A percentile compares a stretch with the other conserved stretches of the same genome.
Evolutionary conservation across 2,329 filamentous ascomycete genomes (phyloP).

Genomic region (Pyrenochaeta sp.): DNA sequence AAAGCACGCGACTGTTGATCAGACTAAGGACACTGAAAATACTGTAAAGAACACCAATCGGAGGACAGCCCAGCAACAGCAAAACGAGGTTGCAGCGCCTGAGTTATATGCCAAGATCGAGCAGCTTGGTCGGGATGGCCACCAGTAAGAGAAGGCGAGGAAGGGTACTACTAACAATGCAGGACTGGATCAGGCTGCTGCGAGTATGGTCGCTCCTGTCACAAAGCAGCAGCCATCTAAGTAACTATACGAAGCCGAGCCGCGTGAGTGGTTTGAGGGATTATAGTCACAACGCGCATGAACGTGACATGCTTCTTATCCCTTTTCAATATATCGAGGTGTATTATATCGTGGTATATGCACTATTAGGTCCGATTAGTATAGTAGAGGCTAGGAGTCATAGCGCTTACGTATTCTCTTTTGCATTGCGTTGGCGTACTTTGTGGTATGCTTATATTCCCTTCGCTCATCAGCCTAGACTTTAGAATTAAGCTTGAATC

Average conservation of each 20-base stretch:
- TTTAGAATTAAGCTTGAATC: not conserved
- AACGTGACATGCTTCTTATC: not conserved
- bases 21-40: not conserved
- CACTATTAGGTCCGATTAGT: not conserved
- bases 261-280: not conserved
- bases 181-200: not conserved
- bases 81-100: not conserved
- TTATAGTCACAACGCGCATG: not conserved
- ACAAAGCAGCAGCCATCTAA: not conserved
- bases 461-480: not conserved
- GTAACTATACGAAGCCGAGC: not conserved
- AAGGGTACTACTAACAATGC: not conserved
- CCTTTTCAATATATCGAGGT: too few relatives aligned
- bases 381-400: not conserved
- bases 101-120: not conserved
- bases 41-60: not conserved
- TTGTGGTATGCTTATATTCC: not conserved
- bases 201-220: not conserved
- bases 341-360: not conserved
- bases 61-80: not conserved
- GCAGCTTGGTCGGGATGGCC: not conserved
- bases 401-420: not conserved
- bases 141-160: not conserved
- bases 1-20: constrained; percentile 2
- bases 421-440: not conserved